Percentiles rank a stretch among this genome's conserved stretches.
These are phyloP conservation scores for Paspalum notatum DNA, from an alignment of 176 grass and related monocot species.

Conservation along the genomic window DNA sequence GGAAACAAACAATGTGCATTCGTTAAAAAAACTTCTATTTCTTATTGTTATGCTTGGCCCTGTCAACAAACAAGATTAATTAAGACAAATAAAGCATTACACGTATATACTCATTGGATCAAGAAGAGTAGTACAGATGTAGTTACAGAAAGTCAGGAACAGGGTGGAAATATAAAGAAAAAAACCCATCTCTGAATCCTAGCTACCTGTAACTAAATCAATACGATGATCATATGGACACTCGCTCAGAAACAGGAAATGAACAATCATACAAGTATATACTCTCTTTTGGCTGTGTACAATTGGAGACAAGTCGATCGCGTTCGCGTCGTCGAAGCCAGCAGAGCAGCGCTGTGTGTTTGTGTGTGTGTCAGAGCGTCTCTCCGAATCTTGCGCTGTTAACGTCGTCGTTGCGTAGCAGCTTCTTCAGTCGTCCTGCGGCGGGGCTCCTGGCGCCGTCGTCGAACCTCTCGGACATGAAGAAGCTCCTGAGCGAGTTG, in stretches of 20 bases:
- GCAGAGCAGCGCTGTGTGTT: too few species aligned
- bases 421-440: not conserved
- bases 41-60: not conserved
- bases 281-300: not conserved
- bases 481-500: slow-evolving; percentile 71
- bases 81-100: not conserved
- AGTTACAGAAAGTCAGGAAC: slow-evolving; percentile 44
- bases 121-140: slow-evolving; percentile 36
- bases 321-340: too few species aligned
- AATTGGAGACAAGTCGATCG: not conserved
- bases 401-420: slow-evolving; percentile 25
- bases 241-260: not conserved
- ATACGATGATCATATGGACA: slow-evolving; percentile 13
- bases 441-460: not conserved
- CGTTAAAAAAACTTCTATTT: not conserved
- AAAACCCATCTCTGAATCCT: slow-evolving; percentile 40
- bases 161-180: not conserved
- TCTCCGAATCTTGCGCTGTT: slow-evolving; percentile 44
- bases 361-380: not conserved
- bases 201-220: slow-evolving; percentile 34
- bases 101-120: slow-evolving; percentile 7
- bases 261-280: not conserved
- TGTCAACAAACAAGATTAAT: not conserved
- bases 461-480: slow-evolving; percentile 63
- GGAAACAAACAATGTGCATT: too few species aligned